phyloP scores from a whole-genome alignment of 441 rosid genomes.

The Erysimum cheiri region DNA sequence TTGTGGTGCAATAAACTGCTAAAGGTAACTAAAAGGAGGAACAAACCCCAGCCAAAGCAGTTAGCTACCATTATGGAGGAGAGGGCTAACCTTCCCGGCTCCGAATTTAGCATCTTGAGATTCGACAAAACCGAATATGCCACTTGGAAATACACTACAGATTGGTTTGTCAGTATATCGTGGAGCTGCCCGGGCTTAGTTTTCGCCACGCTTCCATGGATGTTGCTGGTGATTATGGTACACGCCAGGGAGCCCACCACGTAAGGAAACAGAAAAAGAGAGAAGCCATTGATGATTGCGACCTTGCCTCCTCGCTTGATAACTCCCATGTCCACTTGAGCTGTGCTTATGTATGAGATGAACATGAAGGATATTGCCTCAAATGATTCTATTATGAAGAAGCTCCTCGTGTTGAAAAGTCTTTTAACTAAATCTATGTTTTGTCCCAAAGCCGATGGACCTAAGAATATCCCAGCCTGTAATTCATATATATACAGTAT shows the following conservation, averaged over 20 bases:
- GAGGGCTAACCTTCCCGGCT: conserved; percentile 54
- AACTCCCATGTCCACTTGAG: conserved; percentile 42
- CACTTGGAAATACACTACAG: conserved; percentile 48
- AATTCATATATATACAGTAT: not conserved
- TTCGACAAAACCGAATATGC: conserved; percentile 46
- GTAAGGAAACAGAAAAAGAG: conserved; percentile 43
- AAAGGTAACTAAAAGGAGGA: not conserved
- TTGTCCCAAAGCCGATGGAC: conserved; percentile 52
- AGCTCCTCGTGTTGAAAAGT: conserved; percentile 39
- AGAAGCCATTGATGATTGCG: conserved; percentile 48
- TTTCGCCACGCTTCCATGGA: not conserved
- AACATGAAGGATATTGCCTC: conserved; percentile 47
- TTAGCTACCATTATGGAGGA: conserved; percentile 50
- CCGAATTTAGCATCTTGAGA: conserved; percentile 56
- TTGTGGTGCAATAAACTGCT: conserved; percentile 1
- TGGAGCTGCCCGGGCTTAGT: conserved; percentile 12
- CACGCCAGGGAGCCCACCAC: not conserved
- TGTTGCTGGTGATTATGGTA: conserved; percentile 3
- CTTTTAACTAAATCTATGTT: not conserved
- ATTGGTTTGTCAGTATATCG: conserved; percentile 23
- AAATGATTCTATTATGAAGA: conserved; percentile 37
- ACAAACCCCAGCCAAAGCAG: conserved; percentile 26
- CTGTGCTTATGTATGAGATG: conserved; percentile 46
- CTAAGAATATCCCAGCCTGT: conserved; percentile 55
- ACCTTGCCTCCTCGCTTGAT: conserved; percentile 47